Evolutionary conservation across 768 basidiomycete genomes (phyloP).

Genomic region (Russula ochroleuca): DNA sequence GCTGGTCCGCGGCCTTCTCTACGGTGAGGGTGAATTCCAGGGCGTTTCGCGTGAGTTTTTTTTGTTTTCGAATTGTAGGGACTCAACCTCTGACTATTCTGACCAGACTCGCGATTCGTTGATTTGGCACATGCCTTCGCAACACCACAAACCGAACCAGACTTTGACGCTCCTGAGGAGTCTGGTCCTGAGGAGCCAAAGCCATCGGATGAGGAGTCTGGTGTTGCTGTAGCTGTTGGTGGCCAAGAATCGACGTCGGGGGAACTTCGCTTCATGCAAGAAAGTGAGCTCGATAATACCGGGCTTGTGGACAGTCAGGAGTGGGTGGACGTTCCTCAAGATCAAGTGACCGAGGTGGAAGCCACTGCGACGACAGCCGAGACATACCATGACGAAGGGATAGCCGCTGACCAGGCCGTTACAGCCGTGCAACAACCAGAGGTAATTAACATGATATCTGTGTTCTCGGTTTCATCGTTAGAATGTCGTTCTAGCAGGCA

Average conservation of each 20-base stretch:
- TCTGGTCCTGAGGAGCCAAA: slow-evolving; percentile 15
- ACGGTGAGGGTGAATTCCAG: slow-evolving; percentile 54
- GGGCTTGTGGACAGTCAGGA: slow-evolving; percentile 25
- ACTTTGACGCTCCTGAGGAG: slow-evolving; percentile 2
- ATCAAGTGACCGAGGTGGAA: slow-evolving; percentile 14
- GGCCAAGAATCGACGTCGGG: slow-evolving; percentile 39
- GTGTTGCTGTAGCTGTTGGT: slow-evolving; percentile 33
- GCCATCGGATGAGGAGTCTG: slow-evolving; percentile 11
- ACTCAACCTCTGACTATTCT: slow-evolving; percentile 5
- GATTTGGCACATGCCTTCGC: slow-evolving; percentile 54
- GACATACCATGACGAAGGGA: slow-evolving; percentile 11
- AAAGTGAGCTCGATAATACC: slow-evolving; percentile 64
- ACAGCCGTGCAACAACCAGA: slow-evolving; percentile 13
- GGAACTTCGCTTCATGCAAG: slow-evolving; percentile 76
- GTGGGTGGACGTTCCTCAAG: slow-evolving; percentile 23
- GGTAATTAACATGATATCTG: slow-evolving; percentile 3
- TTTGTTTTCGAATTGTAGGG: slow-evolving; percentile 8
- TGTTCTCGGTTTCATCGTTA: background rate
- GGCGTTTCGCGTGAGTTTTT: slow-evolving; percentile 57
- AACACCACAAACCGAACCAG: slow-evolving; percentile 38
- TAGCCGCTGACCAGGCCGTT: slow-evolving; percentile 7
- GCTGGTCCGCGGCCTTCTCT: slow-evolving; percentile 52
- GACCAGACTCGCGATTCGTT: slow-evolving; percentile 54
- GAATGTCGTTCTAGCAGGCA: slow-evolving; percentile 15
- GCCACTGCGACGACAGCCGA: background rate